Evolutionary conservation across 257 asterid genomes (phyloP).

Genomic region (Capsicum baccatum): DNA sequence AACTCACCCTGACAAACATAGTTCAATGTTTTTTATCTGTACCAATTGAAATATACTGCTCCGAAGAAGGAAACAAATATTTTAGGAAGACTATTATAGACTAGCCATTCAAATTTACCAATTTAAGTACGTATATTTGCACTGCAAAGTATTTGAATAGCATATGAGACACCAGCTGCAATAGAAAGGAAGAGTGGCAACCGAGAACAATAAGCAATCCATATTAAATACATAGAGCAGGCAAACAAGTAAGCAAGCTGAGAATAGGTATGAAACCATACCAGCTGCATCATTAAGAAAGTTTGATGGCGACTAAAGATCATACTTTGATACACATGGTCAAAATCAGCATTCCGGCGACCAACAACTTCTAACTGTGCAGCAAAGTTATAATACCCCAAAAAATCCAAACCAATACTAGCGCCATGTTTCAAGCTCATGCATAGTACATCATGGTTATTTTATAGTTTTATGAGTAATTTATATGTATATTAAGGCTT

Average conservation of each 20-base stretch:
- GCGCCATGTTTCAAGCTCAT: no score
- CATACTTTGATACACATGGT: constrained; percentile 91
- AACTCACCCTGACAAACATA: constrained; percentile 32
- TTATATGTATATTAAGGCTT: no score
- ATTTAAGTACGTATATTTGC: constrained; percentile 63
- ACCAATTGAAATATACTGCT: no score
- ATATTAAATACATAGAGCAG: constrained; percentile 35
- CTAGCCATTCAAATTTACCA: constrained; percentile 30
- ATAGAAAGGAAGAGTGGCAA: constrained; percentile 63
- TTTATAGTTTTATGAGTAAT: no score
- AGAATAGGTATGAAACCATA: constrained; percentile 52
- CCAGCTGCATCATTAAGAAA: constrained; percentile 70
- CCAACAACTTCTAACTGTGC: no score
- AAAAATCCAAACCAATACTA: no score
- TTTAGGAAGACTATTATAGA: no score
- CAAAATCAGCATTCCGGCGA: constrained; percentile 54
- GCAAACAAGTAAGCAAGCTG: no score
- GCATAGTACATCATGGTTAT: no score
- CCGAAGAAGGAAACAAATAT: no score
- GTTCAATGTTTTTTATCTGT: not conserved
- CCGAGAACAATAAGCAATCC: constrained; percentile 51
- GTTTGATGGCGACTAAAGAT: constrained; percentile 76
- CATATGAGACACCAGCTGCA: constrained; percentile 78
- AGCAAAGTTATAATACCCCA: no score
- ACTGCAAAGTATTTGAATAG: constrained; percentile 71